These are phyloP conservation scores for Russula brevipes DNA, from an alignment of 768 basidiomycete species.

Conservation along the genomic window DNA sequence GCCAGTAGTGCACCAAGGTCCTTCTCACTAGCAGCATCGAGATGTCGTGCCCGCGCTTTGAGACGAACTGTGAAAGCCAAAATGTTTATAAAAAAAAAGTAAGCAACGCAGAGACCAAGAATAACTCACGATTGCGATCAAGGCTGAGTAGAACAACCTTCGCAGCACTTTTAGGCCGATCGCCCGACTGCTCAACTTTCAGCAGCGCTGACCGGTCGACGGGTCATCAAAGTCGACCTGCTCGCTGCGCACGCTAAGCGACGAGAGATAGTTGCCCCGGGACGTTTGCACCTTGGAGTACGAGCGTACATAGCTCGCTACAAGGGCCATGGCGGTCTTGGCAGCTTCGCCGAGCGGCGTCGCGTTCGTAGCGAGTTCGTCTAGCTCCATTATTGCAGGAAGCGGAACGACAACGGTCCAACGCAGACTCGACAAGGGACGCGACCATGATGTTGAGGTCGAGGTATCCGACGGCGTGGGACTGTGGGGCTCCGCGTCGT, in stretches of 20 bases:
- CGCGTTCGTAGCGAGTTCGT: constrained; percentile 69
- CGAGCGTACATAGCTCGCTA: constrained; percentile 68
- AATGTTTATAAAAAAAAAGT: not conserved
- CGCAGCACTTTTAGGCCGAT: constrained; percentile 46
- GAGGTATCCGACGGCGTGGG: constrained; percentile 26
- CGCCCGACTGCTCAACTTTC: constrained; percentile 28
- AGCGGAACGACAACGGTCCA: constrained; percentile 93
- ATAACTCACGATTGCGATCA: constrained; percentile 77
- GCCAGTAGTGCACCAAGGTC: constrained; percentile 72
- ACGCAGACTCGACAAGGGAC: constrained; percentile 66
- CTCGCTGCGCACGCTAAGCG: constrained; percentile 78
- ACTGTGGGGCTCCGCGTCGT: constrained; percentile 23
- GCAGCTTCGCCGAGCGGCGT: constrained; percentile 72
- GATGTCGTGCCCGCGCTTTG: constrained; percentile 81
- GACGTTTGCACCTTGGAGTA: constrained; percentile 92
- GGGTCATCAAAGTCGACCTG: constrained; percentile 61
- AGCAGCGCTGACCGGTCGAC: constrained; percentile 78
- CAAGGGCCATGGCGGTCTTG: constrained; percentile 62
- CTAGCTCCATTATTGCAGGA: constrained; percentile 94
- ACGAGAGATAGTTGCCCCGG: constrained; percentile 87
- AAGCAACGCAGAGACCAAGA: too few species aligned
- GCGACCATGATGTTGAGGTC: constrained; percentile 46
- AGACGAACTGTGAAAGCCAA: constrained; percentile 58
- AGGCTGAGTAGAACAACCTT: constrained; percentile 88
- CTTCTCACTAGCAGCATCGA: constrained; percentile 80